Percentiles rank a stretch among this genome's conserved stretches.
Conservation (phyloP, 2,329 filamentous ascomycete genomes). For the Cladosporium phlei region DNA sequence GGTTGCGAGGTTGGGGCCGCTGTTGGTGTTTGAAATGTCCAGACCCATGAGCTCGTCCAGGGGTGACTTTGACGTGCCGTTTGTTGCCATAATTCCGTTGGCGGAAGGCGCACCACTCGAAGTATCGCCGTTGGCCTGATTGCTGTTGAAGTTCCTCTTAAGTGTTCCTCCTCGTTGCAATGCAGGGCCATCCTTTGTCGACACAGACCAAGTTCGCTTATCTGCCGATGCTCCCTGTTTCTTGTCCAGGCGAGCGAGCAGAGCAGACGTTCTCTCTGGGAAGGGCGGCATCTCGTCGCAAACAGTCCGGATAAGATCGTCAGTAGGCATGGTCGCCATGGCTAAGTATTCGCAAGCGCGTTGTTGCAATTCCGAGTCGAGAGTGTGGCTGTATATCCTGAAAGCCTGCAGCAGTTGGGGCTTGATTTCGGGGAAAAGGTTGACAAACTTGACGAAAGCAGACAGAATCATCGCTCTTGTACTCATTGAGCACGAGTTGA, state of each 20-base stretch:
- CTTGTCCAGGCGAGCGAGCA: conserved; percentile 87
- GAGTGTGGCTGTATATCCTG: conserved; percentile 83
- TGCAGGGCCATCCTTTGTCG: conserved; percentile 65
- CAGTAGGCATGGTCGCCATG: conserved; percentile 76
- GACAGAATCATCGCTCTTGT: conserved; percentile 93
- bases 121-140: conserved; percentile 34
- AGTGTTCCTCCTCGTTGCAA: conserved; percentile 76
- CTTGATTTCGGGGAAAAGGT: conserved; percentile 97
- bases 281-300: conserved; percentile 99
- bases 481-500: conserved; percentile 79
- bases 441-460: conserved; percentile 95
- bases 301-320: conserved; percentile 86
- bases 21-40: conserved; percentile 64
- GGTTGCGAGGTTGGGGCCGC: conserved; percentile 78
- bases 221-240: conserved; percentile 85
- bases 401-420: conserved; percentile 89
- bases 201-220: conserved; percentile 96
- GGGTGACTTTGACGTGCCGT: conserved; percentile 28
- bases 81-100: conserved; percentile 17
- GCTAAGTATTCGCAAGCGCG: conserved; percentile 91
- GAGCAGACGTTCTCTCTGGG: conserved; percentile 85
- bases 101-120: conserved; percentile 29
- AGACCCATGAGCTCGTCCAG: conserved; percentile 70
- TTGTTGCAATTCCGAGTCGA: conserved; percentile 94
- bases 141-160: conserved; percentile 73